These are phyloP conservation scores for Beauveria sp. DNA, from an alignment of 2,329 filamentous ascomycete species.

Conservation along the genomic window DNA sequence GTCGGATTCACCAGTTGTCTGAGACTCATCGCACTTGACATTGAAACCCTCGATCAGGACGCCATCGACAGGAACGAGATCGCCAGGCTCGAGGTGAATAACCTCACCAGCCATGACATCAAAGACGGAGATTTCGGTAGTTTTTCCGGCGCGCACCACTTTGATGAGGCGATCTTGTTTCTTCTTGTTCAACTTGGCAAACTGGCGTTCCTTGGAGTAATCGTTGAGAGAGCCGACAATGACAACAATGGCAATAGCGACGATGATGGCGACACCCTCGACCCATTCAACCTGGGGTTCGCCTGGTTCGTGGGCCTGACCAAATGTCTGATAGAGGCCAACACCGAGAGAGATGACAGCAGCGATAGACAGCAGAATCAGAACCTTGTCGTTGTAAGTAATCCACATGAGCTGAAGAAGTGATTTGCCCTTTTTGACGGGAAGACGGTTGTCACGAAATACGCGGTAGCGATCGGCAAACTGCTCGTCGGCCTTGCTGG, in stretches of 20 bases:
- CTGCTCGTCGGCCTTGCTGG: conserved; percentile 20
- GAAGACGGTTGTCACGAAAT: conserved; percentile 64
- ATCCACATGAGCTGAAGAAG: conserved; percentile 71
- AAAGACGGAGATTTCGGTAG: conserved; percentile 60
- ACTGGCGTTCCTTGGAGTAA: conserved; percentile 73
- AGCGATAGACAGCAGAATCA: conserved; percentile 63
- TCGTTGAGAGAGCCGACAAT: conserved; percentile 71
- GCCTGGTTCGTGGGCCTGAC: conserved; percentile 41
- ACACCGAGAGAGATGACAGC: conserved; percentile 67
- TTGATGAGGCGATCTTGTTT: conserved; percentile 71
- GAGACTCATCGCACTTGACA: conserved; percentile 70
- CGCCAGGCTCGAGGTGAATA: conserved; percentile 65
- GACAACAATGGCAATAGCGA: conserved; percentile 71
- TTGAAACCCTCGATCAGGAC: conserved; percentile 66
- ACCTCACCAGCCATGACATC: conserved; percentile 65
- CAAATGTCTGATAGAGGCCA: conserved; percentile 69
- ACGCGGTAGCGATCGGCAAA: conserved; percentile 62
- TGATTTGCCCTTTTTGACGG: conserved; percentile 67
- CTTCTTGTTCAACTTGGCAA: conserved; percentile 70
- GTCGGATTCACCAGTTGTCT: conserved; percentile 73
- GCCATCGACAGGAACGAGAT: conserved; percentile 67
- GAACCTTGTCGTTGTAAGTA: conserved; percentile 75
- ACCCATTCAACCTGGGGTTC: conserved; percentile 66
- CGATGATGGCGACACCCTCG: conserved; percentile 74
- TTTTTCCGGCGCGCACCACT: conserved; percentile 62